Percentiles rank a stretch among this genome's conserved stretches.
These are phyloP conservation scores for Plantago rigida DNA, from an alignment of 305 asterid species.

Conservation along the genomic window DNA sequence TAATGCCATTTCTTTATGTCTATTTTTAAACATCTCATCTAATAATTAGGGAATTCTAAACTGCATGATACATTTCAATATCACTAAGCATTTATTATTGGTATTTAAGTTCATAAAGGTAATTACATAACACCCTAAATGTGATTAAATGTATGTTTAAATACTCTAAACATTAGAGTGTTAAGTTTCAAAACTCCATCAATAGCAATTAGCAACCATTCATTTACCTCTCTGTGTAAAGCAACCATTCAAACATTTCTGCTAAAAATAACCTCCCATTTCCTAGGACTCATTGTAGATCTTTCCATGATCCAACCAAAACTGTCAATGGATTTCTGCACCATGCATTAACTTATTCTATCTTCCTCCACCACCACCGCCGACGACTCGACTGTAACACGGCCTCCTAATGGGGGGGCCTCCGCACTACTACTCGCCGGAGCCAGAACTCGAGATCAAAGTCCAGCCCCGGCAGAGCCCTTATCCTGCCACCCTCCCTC, in stretches of 20 bases:
- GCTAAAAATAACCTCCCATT: conserved; percentile 2
- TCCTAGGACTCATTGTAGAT: conserved; percentile 9
- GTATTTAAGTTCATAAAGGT: too few species aligned
- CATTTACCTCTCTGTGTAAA: background rate
- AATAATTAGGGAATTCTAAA: too few species aligned
- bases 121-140: too few species aligned
- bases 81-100: too few species aligned
- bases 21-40: too few species aligned
- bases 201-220: background rate
- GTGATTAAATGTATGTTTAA: too few species aligned
- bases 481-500: background rate
- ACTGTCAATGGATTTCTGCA: background rate
- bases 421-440: conserved; percentile 40
- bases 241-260: background rate
- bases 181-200: background rate
- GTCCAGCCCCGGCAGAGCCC: conserved; percentile 38
- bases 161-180: too few species aligned
- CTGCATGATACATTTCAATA: too few species aligned
- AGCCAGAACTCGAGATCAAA: conserved; percentile 51
- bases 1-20: too few species aligned
- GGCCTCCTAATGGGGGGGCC: conserved; percentile 52
- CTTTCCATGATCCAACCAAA: conserved; percentile 1
- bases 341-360: background rate
- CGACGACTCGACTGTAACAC: background rate
- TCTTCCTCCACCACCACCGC: conserved; percentile 1